Evolutionary conservation across 805 yeast genomes (phyloP).

Genomic region (Schizosaccharomyces octosporus): DNA sequence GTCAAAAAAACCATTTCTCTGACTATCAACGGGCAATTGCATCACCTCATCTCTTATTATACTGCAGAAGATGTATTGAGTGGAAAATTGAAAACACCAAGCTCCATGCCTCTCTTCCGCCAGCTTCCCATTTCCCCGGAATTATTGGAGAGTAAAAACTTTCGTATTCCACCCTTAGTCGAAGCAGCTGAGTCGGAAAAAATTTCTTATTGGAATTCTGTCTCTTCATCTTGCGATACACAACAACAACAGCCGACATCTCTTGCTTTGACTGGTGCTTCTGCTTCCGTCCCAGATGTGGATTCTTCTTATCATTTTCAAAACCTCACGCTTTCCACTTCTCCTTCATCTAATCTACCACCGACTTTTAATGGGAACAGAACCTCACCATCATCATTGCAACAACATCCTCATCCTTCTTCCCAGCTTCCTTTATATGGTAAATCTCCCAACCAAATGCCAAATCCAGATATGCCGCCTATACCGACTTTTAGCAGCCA

Average conservation of each 20-base stretch:
- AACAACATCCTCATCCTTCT: no score
- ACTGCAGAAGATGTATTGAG: conserved; percentile 44
- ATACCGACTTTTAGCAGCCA: no score
- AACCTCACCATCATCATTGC: no score
- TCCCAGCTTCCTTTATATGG: no score
- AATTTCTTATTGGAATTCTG: not conserved
- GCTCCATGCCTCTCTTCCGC: conserved; percentile 25
- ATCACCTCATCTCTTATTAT: conserved; percentile 60
- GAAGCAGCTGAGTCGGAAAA: not conserved
- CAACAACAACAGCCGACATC: not conserved
- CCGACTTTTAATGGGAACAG: not conserved
- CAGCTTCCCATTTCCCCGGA: conserved; percentile 20
- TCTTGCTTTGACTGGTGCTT: not conserved
- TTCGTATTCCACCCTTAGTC: conserved; percentile 14
- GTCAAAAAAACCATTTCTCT: conserved; percentile 63
- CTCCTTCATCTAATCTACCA: not conserved
- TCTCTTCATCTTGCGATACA: not conserved
- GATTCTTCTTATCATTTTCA: conserved; percentile 6
- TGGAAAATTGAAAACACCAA: conserved; percentile 33
- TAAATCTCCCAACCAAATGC: no score
- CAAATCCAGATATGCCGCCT: no score
- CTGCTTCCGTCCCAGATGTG: not conserved
- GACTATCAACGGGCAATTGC: conserved; percentile 19
- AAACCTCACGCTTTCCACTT: not conserved
- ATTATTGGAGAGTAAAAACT: conserved; percentile 13